These are phyloP conservation scores for Lentinula sp. DNA, from an alignment of 768 basidiomycete species.

Conservation along the genomic window DNA sequence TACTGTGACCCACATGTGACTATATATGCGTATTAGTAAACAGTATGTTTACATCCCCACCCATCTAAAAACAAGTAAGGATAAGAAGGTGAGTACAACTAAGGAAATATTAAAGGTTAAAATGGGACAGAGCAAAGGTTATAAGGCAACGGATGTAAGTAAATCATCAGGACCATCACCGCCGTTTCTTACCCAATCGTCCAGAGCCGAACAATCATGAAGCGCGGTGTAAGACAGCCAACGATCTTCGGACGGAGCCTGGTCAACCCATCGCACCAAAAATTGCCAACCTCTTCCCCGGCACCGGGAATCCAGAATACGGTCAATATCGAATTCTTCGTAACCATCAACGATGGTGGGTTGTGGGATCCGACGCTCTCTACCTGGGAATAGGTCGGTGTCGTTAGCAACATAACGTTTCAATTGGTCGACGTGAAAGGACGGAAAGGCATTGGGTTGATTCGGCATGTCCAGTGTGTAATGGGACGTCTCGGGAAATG, in stretches of 20 bases:
- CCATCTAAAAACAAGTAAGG: background rate
- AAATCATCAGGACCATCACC: background rate
- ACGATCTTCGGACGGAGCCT: slow-evolving; percentile 9
- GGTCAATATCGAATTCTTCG: slow-evolving; percentile 14
- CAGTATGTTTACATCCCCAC: background rate
- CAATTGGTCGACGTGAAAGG: too few relatives aligned
- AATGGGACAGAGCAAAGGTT: too few relatives aligned
- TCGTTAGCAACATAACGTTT: slow-evolving; percentile 18
- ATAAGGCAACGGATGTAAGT: too few relatives aligned
- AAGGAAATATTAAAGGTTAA: background rate
- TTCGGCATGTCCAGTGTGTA: too few relatives aligned
- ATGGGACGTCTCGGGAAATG: too few relatives aligned
- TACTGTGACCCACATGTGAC: too few relatives aligned
- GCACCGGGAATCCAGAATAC: slow-evolving; percentile 14
- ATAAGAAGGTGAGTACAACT: background rate
- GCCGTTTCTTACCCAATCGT: background rate
- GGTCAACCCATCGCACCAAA: slow-evolving; percentile 17
- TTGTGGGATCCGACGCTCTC: slow-evolving; percentile 8
- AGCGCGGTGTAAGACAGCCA: slow-evolving; percentile 17
- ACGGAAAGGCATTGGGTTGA: too few relatives aligned
- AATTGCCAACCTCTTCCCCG: slow-evolving; percentile 18
- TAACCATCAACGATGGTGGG: slow-evolving; percentile 7
- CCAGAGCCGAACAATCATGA: background rate
- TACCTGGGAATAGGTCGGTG: slow-evolving; percentile 15
- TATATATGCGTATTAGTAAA: too few relatives aligned